Base-by-base conservation (phyloP, 176 grass and related monocot species). In the Alloteropsis semialata region DNA sequence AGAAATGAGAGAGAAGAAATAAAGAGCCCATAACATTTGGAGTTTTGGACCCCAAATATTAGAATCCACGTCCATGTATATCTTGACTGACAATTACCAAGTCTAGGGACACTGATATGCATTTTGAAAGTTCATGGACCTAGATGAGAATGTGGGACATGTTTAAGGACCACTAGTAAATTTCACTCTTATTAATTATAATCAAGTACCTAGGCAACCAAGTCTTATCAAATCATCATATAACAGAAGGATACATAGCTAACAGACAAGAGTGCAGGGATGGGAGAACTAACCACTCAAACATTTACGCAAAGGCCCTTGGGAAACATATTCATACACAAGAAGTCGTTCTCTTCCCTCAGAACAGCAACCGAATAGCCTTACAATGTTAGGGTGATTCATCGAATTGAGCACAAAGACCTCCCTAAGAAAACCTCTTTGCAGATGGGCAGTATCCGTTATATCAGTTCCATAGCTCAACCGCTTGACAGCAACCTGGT, bases 401-500 rank as follows among this genome's bases (percentile, higher is more conserved):
- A 41, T 16, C 24, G 32, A 58, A 36, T 57, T 76, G 22, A 76
- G 73, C 51, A 57, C 53, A 14, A 24, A 57, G 50, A 57, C 73
- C 53, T 76, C 73, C 50, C 2, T 54, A 59, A 41, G 50, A 38
- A 76, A 50, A 15, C 43, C 43, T 13, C 43, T 44, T 44, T 44
- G 43, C 43, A 44, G 43, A 44, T 44, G 42, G 42, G 42, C 42
- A 44, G 42, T 2, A 12, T 0, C 12, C 8, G 10, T 2, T 44
- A 2, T 12, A 44, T 11, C 10, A 17, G 16, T 16, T 58, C 42
- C 12, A 49, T 10, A 10, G 28, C 12, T 19, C 21, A 76, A 57
- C 22, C 50, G 11, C 33, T 76, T 76, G 51, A 76, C 21, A 58
- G 51, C 73, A 76, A 76, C 50, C 73, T 76, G 72, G 30, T 76